These are phyloP conservation scores for Scutellaria galericulata DNA, from an alignment of 257 asterid species.

Conservation along the genomic window DNA sequence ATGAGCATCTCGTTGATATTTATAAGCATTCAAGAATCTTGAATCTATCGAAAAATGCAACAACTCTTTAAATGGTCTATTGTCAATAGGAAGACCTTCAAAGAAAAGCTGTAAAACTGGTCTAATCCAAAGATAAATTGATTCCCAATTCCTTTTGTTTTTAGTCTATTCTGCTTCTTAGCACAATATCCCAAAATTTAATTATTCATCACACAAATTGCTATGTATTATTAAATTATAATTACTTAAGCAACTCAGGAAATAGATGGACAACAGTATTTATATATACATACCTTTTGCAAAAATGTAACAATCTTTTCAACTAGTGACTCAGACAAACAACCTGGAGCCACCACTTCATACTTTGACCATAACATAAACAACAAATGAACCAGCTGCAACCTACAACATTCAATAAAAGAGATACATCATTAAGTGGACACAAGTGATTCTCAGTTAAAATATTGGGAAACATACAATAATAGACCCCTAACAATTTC, in stretches of 20 bases:
- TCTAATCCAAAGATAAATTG: not conserved
- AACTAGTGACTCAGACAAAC: constrained; percentile 69
- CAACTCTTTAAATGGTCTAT: too few species aligned
- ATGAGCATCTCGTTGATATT: too few species aligned
- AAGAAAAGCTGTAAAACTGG: too few species aligned
- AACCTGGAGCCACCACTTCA: constrained; percentile 65
- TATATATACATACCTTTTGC: constrained; percentile 60
- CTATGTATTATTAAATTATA: not conserved
- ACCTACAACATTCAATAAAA: constrained; percentile 54
- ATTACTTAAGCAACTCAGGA: constrained; percentile 20
- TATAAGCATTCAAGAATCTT: too few species aligned
- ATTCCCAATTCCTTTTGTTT: not conserved
- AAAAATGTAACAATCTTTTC: constrained; percentile 57
- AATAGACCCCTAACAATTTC: constrained; percentile 4
- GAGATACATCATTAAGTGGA: constrained; percentile 15
- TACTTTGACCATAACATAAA: constrained; percentile 64
- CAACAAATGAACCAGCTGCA: constrained; percentile 69
- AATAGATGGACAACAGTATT: not conserved
- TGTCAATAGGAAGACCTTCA: too few species aligned
- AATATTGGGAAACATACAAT: not conserved
- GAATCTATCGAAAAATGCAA: too few species aligned
- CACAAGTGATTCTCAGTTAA: not conserved
- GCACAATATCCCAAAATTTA: not conserved
- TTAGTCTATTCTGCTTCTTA: not conserved
- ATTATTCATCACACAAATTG: constrained; percentile 20